Conservation (phyloP, 768 basidiomycete genomes). For the Saitozyma podzolica region DNA sequence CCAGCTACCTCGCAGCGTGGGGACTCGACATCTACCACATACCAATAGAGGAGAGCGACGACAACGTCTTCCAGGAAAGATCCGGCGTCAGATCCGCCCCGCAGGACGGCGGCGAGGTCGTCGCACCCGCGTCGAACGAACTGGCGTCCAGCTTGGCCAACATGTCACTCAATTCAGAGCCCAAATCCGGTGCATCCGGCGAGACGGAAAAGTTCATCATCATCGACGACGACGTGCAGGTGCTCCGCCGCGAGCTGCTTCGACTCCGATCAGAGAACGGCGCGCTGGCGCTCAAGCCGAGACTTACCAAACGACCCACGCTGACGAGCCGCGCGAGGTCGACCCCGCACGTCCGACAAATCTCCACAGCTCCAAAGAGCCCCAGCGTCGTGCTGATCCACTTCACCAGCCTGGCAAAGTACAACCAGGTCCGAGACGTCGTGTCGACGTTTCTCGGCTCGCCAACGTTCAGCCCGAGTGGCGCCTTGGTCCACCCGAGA, state of each 20-base stretch:
- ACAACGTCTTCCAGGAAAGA: background rate
- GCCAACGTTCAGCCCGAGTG: constrained; percentile 52
- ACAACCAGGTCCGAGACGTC: constrained; percentile 81
- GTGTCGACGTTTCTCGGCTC: constrained; percentile 66
- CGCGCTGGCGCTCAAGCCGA: constrained; percentile 34
- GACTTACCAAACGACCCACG: constrained; percentile 44
- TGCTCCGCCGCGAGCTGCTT: constrained; percentile 72
- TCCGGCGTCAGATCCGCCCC: background rate
- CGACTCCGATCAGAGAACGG: constrained; percentile 59
- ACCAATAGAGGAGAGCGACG: constrained; percentile 50
- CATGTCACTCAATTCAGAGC: background rate
- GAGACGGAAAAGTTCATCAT: constrained; percentile 63
- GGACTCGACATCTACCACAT: constrained; percentile 87
- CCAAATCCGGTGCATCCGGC: background rate
- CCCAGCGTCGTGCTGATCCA: constrained; percentile 66
- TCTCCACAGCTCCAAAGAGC: background rate
- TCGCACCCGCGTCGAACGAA: constrained; percentile 3
- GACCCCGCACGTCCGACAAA: constrained; percentile 71
- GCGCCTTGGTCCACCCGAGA: constrained; percentile 61
- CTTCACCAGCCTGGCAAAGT: constrained; percentile 87
- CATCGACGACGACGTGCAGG: constrained; percentile 86
- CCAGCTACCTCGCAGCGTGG: constrained; percentile 90
- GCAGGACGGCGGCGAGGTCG: background rate
- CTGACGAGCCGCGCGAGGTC: constrained; percentile 59
- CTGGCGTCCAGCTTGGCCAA: constrained; percentile 1